phyloP scores from a whole-genome alignment of 2,329 filamentous ascomycete genomes.

The Pseudogymnoascus pannorum region DNA sequence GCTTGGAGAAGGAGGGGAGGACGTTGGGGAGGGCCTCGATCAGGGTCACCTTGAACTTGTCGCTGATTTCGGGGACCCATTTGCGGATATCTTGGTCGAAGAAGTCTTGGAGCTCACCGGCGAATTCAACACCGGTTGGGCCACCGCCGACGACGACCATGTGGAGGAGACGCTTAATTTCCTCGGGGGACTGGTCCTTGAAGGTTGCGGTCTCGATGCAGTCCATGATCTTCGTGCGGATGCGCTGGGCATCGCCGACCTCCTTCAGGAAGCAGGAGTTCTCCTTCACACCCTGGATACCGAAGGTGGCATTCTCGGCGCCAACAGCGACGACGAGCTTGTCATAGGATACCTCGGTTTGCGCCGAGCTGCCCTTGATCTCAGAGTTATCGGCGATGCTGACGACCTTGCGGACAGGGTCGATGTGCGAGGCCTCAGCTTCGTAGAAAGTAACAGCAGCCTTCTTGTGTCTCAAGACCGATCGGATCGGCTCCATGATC shows the following conservation, averaged over 20 bases:
- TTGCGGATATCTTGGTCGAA: constrained; percentile 98
- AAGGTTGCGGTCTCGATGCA: constrained; percentile 97
- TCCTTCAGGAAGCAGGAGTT: constrained; percentile 98
- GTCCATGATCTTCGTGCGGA: constrained; percentile 99
- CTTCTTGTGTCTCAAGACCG: constrained; percentile 92
- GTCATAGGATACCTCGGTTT: constrained; percentile 92
- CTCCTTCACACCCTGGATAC: constrained; percentile 90
- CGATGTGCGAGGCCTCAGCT: constrained; percentile 92
- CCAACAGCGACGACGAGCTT: constrained; percentile 97
- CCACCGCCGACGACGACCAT: constrained; percentile 96
- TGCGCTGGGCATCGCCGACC: constrained; percentile 89
- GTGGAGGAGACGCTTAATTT: constrained; percentile 89
- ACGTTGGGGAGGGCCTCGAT: constrained; percentile 96
- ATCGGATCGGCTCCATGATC: constrained; percentile 98
- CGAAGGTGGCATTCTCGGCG: constrained; percentile 97
- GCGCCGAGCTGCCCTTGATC: constrained; percentile 71
- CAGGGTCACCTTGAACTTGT: constrained; percentile 94
- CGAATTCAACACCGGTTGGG: constrained; percentile 95
- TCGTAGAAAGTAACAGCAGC: constrained; percentile 94
- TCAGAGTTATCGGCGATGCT: constrained; percentile 89
- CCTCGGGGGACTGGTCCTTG: constrained; percentile 85
- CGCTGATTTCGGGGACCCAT: constrained; percentile 90
- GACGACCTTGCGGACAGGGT: constrained; percentile 82
- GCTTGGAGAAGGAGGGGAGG: constrained; percentile 96
- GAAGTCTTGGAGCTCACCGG: constrained; percentile 96